phyloP scores from a whole-genome alignment of 2,329 filamentous ascomycete species.

The Pseudonectria buxi region DNA sequence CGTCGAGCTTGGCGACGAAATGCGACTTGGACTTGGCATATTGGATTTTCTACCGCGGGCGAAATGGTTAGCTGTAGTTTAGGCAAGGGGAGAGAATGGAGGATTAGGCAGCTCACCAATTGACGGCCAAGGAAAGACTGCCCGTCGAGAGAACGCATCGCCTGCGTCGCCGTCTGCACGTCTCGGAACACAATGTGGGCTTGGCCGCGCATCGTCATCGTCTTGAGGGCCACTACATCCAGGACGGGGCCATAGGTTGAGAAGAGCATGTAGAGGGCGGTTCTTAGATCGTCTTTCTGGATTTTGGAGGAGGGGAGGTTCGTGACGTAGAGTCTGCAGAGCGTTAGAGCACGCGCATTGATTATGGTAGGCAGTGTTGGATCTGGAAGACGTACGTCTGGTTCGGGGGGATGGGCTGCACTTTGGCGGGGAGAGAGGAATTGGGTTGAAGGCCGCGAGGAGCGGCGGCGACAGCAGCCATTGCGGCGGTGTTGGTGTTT shows the following conservation, averaged over 20 bases:
- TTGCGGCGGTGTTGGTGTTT: slow-evolving; percentile 15
- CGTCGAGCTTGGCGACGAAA: slow-evolving; percentile 83
- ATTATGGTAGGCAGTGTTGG: neutral
- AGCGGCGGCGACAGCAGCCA: slow-evolving; percentile 30
- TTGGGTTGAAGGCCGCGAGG: slow-evolving; percentile 35
- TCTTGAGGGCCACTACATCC: slow-evolving; percentile 86
- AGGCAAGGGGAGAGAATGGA: neutral
- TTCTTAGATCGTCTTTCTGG: slow-evolving; percentile 79
- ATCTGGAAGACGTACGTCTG: slow-evolving; percentile 56
- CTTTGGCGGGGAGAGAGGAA: slow-evolving; percentile 42
- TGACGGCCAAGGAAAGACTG: slow-evolving; percentile 78
- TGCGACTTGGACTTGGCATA: slow-evolving; percentile 90
- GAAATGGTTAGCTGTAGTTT: slow-evolving; percentile 3
- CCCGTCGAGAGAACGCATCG: slow-evolving; percentile 81
- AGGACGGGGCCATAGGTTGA: slow-evolving; percentile 89
- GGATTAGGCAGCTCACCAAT: slow-evolving; percentile 55
- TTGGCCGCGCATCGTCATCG: slow-evolving; percentile 88
- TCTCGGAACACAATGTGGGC: slow-evolving; percentile 90
- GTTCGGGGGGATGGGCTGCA: slow-evolving; percentile 56
- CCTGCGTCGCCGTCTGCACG: slow-evolving; percentile 84
- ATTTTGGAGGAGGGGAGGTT: slow-evolving; percentile 84
- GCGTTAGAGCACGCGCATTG: slow-evolving; percentile 3
- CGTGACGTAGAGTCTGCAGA: slow-evolving; percentile 72
- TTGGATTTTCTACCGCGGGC: slow-evolving; percentile 64
- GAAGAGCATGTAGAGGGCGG: slow-evolving; percentile 86